A percentile compares a stretch with the other conserved stretches of the same genome.
These are phyloP conservation scores for Epichloe gansuensis DNA, from an alignment of 2,329 filamentous ascomycete genomes.

Conservation along the genomic window DNA sequence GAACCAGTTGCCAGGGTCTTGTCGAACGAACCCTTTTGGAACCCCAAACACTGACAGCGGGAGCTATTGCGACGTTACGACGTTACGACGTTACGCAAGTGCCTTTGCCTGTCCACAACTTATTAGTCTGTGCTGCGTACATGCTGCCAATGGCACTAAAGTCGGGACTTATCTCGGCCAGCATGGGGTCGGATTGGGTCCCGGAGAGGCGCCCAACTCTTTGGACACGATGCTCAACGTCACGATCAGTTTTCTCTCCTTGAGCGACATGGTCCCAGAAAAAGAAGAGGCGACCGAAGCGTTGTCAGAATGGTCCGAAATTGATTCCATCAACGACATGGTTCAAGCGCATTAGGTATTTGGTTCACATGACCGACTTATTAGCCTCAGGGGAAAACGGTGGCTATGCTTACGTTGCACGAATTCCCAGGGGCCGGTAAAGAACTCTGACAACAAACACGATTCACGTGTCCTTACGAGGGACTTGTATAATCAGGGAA, in stretches of 20 bases:
- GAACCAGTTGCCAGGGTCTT: not conserved
- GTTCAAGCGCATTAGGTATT: not conserved
- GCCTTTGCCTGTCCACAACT: not conserved
- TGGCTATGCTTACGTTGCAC: not conserved
- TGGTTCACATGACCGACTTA: not conserved
- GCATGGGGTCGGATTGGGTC: not conserved
- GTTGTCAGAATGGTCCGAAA: not conserved
- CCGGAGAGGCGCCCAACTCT: not conserved
- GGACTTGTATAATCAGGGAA: not conserved
- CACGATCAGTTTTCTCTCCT: not conserved
- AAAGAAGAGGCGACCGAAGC: not conserved
- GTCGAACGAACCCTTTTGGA: not conserved
- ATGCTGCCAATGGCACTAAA: not conserved
- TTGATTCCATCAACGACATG: not conserved
- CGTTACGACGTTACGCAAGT: slow-evolving; percentile 1
- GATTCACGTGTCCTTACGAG: not conserved
- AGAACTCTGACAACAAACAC: not conserved
- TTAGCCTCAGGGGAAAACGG: not conserved
- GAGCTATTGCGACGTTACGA: slow-evolving; percentile 3
- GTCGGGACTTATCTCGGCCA: not conserved
- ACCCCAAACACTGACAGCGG: slow-evolving; percentile 1
- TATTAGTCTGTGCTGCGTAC: not conserved
- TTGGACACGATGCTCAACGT: not conserved
- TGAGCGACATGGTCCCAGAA: not conserved
- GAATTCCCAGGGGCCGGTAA: not conserved